Evolutionary conservation across 306 rosid species (phyloP), one percentile per base, ranked within the genome.

Genomic region (Cucurbita ficifolia): DNA sequence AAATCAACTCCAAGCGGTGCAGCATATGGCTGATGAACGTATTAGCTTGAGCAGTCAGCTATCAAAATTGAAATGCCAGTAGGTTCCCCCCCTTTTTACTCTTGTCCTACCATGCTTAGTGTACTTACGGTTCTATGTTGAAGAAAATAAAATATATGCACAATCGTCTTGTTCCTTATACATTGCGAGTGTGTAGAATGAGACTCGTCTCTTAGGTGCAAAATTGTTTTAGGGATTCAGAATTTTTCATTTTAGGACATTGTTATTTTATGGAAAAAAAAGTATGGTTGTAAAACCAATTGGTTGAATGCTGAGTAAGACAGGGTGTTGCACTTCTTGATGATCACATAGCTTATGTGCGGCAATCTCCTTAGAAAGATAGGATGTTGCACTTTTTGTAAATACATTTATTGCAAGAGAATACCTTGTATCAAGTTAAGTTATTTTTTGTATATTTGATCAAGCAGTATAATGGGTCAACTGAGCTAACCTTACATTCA

Each of bases 11-110:
- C 84, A 91, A 81, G 81, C 73, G 54, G 96, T 97, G 48, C 99
- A 95, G 68, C 81, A 82, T 77, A 70, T 86, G 65, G 97, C 99
- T n/a, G 99, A 95, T 59, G 96, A 95, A 80, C 88, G 99, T 86
- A 89, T 95, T 82, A 80, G 83, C 57, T 85, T 95, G 86, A 95
- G 90, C 75, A 85, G 96, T 82, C 99, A 91, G 83, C 90, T 95
- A 45, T 82, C 97, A 8, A 95, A 95, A 67, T 83, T 91, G 81
- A 95, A 88, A 88, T 89, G 92, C 83, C 99, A 95, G 99, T 95
- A 80, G 16, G 92, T 78, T 48, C 70, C 46, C 40, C 42, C 68
- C 50, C 57, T 73, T 80, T 52, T 71, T 56, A 73, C 74, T 51
- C 65, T 78, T 21, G 45, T 49, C 58, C 58, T 70, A 49, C 43